phyloP scores from a whole-genome alignment of 2,329 filamentous ascomycete genomes.

The Reticulascus tulasneorum region DNA sequence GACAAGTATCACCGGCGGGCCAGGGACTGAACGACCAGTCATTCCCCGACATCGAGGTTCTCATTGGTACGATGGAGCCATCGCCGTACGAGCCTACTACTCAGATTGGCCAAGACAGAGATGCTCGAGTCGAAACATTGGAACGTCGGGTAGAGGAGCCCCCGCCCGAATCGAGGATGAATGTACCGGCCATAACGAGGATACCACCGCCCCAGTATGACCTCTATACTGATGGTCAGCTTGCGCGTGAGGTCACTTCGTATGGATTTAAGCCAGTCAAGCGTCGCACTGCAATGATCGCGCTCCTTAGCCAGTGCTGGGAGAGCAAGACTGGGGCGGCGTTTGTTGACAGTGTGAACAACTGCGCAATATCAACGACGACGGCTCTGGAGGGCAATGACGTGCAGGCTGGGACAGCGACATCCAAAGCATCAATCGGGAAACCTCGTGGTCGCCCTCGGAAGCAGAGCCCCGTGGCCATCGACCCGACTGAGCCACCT shows the following conservation, averaged over 20 bases:
- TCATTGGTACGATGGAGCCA: background rate
- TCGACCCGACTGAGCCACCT: conserved; percentile 23
- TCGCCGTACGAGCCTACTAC: background rate
- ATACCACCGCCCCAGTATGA: conserved; percentile 50
- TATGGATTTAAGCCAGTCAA: conserved; percentile 74
- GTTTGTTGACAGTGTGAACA: conserved; percentile 18
- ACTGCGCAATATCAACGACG: conserved; percentile 5
- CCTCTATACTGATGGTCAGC: conserved; percentile 57
- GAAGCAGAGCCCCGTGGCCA: conserved; percentile 16
- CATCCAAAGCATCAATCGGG: conserved; percentile 14
- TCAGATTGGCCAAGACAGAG: background rate
- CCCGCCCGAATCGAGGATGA: too few relatives aligned
- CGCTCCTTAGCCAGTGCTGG: conserved; percentile 69
- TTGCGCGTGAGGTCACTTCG: conserved; percentile 56
- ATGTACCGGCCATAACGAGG: too few relatives aligned
- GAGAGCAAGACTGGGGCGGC: conserved; percentile 42
- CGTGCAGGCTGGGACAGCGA: conserved; percentile 8
- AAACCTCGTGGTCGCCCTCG: conserved; percentile 29
- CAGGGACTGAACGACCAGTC: conserved; percentile 8
- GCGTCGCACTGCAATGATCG: conserved; percentile 64
- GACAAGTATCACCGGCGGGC: background rate
- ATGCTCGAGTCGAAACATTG: too few relatives aligned
- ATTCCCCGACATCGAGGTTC: conserved; percentile 10
- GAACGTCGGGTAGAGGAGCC: too few relatives aligned
- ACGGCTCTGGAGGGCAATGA: conserved; percentile 1